Evolutionary conservation across 306 rosid species (phyloP).

Genomic region (Neltuma alba): DNA sequence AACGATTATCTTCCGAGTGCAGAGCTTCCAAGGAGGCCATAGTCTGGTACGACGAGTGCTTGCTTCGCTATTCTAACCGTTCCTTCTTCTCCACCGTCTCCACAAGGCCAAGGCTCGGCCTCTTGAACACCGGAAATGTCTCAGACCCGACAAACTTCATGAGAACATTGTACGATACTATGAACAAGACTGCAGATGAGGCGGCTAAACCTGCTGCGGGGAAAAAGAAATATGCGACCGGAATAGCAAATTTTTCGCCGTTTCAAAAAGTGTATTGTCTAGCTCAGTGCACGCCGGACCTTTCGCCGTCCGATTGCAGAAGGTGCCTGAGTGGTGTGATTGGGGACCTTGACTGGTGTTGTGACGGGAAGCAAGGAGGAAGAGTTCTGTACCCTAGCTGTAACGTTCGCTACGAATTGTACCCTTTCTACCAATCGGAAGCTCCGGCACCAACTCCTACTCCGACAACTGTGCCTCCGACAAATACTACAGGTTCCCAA

Average conservation of each 20-base stretch:
- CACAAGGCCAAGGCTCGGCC: background rate
- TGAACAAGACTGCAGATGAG: conserved; percentile 26
- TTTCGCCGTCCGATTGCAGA: conserved; percentile 29
- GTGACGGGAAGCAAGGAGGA: conserved; percentile 39
- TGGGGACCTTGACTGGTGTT: background rate
- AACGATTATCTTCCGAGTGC: background rate
- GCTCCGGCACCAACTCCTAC: conserved; percentile 3
- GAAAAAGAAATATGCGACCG: conserved; percentile 35
- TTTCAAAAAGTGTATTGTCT: conserved; percentile 33
- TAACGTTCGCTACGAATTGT: conserved; percentile 32
- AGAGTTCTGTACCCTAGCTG: conserved; percentile 33
- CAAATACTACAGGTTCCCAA: conserved; percentile 22
- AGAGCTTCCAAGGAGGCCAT: conserved; percentile 13
- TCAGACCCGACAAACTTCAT: conserved; percentile 17
- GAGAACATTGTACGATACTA: conserved; percentile 12
- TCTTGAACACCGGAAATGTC: conserved; percentile 19
- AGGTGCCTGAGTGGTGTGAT: conserved; percentile 26
- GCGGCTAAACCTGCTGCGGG: conserved; percentile 9
- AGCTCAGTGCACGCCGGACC: conserved; percentile 41
- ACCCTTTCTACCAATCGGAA: conserved; percentile 28
- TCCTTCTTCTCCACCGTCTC: conserved; percentile 32
- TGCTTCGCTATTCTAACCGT: conserved; percentile 33
- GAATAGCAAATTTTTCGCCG: conserved; percentile 13
- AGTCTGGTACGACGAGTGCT: conserved; percentile 41
- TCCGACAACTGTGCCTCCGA: conserved; percentile 26